Evolutionary conservation across 495 filamentous ascomycete genomes (phyloP), one percentile per base, ranked within the genome.

Genomic region (Hypoxylon fragiforme): DNA sequence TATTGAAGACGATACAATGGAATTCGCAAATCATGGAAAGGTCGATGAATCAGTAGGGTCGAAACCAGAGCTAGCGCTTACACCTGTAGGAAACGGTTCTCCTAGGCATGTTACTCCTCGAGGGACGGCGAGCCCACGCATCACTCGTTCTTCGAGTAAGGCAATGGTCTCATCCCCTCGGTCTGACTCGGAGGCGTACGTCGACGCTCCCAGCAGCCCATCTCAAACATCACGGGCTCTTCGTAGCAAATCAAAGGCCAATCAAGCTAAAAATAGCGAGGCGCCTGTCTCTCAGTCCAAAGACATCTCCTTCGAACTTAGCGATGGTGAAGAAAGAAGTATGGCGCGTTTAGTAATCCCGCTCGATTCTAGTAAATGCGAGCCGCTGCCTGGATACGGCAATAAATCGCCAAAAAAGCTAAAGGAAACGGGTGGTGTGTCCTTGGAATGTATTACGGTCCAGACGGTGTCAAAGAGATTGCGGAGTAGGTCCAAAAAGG

Each of bases 161-260:
- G 30, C 36, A 7, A 51, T 38, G 12, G 60, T 57, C 13, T 70
- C 52, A 13, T 50, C 71, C 7, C 72, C 74, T 0, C 73, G 64
- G 6, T 75, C 70, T 2, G 70, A 71, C 11, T 50, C 46, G 13
- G 73, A 77, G 2, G 63, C 64, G 8, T 81, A 73, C 50, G 69
- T 77, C 8, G 79, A 81, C 49, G 80, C 77, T 15, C 64, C 63
- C 11, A 70, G 63, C 22, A 78, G 73, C 28, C 77, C 73, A 19
- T 9, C 24, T 1, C 30, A 26, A 30, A 32, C 39, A 14, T 28
- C 41, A 5, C 51, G 52, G 11, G 36, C 52, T 18, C 44, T 47
- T 40, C 51, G 45, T n/a, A 58, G 60, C 37, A 58, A 45, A 21
- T 11, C 20, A 11, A 49, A 32, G 36, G 15, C 9, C 38, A 11